These are phyloP conservation scores for Umbellularia californica DNA, from an alignment of 164 flowering plant genomes.

Conservation along the genomic window DNA sequence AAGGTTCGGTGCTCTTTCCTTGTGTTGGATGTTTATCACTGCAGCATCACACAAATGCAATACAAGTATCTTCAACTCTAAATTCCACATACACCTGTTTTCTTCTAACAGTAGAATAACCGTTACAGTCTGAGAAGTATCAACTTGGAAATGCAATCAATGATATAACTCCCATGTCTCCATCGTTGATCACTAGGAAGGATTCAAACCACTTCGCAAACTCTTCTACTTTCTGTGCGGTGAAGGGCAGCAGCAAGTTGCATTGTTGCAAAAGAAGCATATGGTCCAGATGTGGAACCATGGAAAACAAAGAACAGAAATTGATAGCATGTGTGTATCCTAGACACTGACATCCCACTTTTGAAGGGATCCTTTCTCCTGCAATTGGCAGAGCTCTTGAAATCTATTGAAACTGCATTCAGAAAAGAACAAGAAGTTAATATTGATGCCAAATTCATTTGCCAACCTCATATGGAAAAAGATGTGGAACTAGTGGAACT, in stretches of 20 bases:
- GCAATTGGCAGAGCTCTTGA: conserved; percentile 37
- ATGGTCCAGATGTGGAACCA: background rate
- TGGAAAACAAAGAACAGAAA: background rate
- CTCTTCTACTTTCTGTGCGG: background rate
- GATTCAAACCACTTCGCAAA: background rate
- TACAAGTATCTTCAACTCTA: too few species aligned
- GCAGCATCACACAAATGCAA: too few species aligned
- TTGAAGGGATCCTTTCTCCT: conserved; percentile 8
- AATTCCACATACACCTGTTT: background rate
- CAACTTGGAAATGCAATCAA: background rate
- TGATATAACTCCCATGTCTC: background rate
- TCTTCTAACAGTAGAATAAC: too few species aligned
- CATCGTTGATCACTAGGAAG: background rate
- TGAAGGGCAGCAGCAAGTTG: background rate
- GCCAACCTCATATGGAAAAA: too few species aligned
- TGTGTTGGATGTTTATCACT: too few species aligned
- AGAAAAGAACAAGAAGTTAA: background rate
- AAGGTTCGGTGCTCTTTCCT: too few species aligned
- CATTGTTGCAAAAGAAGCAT: background rate
- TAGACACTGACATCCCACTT: background rate
- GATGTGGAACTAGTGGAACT: too few species aligned
- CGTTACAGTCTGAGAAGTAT: background rate
- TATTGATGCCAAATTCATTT: background rate
- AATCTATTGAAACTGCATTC: conserved; percentile 45
- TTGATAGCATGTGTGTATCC: background rate